Base-by-base conservation (phyloP, 129 eudicot species). In the Daucus carota region DNA sequence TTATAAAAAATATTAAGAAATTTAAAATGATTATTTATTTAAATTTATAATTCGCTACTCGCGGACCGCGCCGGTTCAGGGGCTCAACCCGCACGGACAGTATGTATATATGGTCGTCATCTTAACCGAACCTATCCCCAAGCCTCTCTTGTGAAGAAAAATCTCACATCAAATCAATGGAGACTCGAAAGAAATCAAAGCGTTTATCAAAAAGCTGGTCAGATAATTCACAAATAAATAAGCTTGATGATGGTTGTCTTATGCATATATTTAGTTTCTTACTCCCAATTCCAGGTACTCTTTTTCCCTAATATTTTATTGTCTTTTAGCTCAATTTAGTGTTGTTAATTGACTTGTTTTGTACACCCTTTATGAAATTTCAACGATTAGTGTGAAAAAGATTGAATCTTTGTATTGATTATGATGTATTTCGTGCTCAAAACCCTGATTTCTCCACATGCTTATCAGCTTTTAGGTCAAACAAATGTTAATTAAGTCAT, bases 261-360 rank as follows among this genome's bases (percentile, higher is more conserved):
- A 93, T 93, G 98, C 97, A 88, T 70, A 93, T 93, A 83, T 89
- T 93, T 79, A 93, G 93, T 78, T 90, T 93, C 89, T 87, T 93
- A 69, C 87, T 88, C 69, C 98, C 98, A 8, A 90, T 93, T 60
- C 98, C 98, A 79, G 98, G 98, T 93, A 82, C 63, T 29, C 38
- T 20, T 13, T 9, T 34, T 34, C 46, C 28, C 68, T 52, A 22
- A 6, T 52, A 0, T 54, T 60, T 10, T 52, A 14, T 15, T 52
- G 9, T 24, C 32, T 13, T 47, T 15, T 47, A 5, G 67, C 16
- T 74, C 32, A 50, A 52, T 48, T 34, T 8, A n/a, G 1, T 36
- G 29, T 15, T 68, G 44, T 63, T 63, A 29, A 29, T 29, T 16
- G 40, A 63, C 68, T 5, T 0, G 0, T 2, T 28, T 28, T 24